Percentiles rank a stretch among this genome's conserved stretches.
Conservation (phyloP, 2,329 filamentous ascomycete species). For the Diaporthe sp. region DNA sequence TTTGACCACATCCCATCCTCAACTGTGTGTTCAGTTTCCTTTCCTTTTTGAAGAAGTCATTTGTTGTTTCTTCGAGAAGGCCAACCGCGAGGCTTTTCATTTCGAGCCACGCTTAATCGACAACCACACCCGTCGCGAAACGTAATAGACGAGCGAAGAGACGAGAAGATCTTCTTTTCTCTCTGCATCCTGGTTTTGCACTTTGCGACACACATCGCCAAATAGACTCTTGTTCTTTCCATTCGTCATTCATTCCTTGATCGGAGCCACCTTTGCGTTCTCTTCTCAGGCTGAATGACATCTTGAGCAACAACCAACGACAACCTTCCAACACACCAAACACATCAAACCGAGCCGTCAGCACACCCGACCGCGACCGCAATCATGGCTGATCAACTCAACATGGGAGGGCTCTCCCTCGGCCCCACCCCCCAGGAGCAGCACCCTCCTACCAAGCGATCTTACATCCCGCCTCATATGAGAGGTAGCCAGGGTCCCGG, state of each 20-base stretch:
- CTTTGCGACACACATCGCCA: conserved; percentile 36
- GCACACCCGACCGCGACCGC: conserved; percentile 42
- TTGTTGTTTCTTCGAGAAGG: conserved; percentile 58
- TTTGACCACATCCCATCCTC: conserved; percentile 46
- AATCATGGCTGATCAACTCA: conserved; percentile 87
- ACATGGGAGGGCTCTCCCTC: conserved; percentile 82
- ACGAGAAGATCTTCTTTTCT: conserved; percentile 39
- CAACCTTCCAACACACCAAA: conserved; percentile 4
- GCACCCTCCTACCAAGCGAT: conserved; percentile 60
- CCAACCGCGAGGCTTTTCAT: conserved; percentile 50
- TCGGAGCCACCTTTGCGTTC: conserved; percentile 34
- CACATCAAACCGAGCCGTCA: conserved; percentile 40
- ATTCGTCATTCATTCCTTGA: conserved; percentile 38
- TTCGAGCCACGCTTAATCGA: conserved; percentile 29
- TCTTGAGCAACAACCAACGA: conserved; percentile 37
- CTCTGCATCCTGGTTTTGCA: conserved; percentile 36
- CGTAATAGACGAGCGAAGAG: conserved; percentile 40
- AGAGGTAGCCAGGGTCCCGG: conserved; percentile 67
- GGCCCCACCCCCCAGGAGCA: conserved; percentile 57
- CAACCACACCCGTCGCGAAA: conserved; percentile 36
- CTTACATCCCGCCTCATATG: conserved; percentile 90
- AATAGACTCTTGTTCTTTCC: conserved; percentile 32
- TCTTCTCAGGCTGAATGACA: conserved; percentile 38
- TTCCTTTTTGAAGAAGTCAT: conserved; percentile 60
- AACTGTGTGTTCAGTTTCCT: conserved; percentile 52